Evolutionary conservation across 345 rosid genomes (phyloP), one percentile per base, ranked within the genome.

Genomic region (Triadica sebifera): DNA sequence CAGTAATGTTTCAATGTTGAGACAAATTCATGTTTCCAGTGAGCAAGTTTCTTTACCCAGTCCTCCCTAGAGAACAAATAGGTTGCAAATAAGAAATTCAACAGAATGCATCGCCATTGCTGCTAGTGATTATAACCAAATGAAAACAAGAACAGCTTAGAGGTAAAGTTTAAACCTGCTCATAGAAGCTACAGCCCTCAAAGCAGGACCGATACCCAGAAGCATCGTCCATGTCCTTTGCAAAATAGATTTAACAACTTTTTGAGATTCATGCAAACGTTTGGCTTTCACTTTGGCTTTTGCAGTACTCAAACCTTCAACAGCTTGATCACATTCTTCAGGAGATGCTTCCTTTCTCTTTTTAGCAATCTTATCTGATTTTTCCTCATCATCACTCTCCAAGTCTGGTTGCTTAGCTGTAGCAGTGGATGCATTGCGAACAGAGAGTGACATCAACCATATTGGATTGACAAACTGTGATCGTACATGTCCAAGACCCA

Each of bases 311-410:
- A 94, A 75, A 39, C 89, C 97, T 87, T 89, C 97, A 69, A 94
- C 93, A 20, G 98, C 98, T 82, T 90, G 90, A 86, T 94, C 98
- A 81, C 98, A 94, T 50, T 94, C 96, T 82, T 90, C 96, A 0
- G 98, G 93, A 12, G 95, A 92, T 75, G 98, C 92, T 84, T 90
- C 90, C 81, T 94, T 92, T 78, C 77, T 87, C 79, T 58, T 84
- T 65, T 59, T 84, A 53, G 83, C 76, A 66, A 73, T 75, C 51
- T 63, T 64, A 68, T 83, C 86, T 66, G 78, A 83, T 50, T 85
- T 78, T 7, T 84, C 84, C 70, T 90, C 93, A n/a, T 87, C 89
- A 11, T 90, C 91, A 47, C 81, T 75, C 10, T 81, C 85, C 37
- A 78, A 59, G 11, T 90, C 92, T 20, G 86, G 95, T 67, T 84